Percentiles rank a stretch among this genome's conserved stretches.
Conservation (phyloP, 169 alveolate species). For the Eimeria acervulina region DNA sequence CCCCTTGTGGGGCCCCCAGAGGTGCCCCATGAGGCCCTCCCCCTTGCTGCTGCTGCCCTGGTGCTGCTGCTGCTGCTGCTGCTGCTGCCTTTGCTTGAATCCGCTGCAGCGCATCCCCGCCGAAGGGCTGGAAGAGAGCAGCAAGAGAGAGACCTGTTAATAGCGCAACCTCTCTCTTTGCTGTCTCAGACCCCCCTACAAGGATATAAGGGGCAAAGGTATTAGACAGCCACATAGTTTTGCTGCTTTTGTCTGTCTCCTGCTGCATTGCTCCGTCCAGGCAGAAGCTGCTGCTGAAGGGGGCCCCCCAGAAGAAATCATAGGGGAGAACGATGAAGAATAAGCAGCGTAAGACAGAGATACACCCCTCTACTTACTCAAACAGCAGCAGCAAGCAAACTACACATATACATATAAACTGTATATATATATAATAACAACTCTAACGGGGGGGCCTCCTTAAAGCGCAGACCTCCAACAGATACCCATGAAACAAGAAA, state of each 20-base stretch:
- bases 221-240: conserved; percentile 33
- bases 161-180: conserved; percentile 54
- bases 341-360: not conserved
- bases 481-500: too few species aligned
- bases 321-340: too few species aligned
- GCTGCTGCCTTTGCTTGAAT: not conserved
- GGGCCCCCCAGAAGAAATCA: too few species aligned
- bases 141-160: conserved; percentile 73
- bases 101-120: conserved; percentile 13
- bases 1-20: not conserved
- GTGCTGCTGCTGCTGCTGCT: not conserved
- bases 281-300: too few species aligned
- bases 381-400: too few species aligned
- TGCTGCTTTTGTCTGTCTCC: not conserved
- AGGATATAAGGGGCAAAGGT: conserved; percentile 62
- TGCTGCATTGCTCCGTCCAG: not conserved
- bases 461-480: too few species aligned
- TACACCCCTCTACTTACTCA: too few species aligned
- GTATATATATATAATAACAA: too few species aligned
- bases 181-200: conserved; percentile 66
- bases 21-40: not conserved
- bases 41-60: not conserved
- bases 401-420: too few species aligned
- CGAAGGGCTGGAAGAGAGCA: conserved; percentile 71
- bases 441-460: too few species aligned